Percentiles rank a stretch among this genome's conserved stretches.
Evolutionary conservation across 2,329 filamentous ascomycete genomes (phyloP).

Genomic region (Metarhizium sp.): DNA sequence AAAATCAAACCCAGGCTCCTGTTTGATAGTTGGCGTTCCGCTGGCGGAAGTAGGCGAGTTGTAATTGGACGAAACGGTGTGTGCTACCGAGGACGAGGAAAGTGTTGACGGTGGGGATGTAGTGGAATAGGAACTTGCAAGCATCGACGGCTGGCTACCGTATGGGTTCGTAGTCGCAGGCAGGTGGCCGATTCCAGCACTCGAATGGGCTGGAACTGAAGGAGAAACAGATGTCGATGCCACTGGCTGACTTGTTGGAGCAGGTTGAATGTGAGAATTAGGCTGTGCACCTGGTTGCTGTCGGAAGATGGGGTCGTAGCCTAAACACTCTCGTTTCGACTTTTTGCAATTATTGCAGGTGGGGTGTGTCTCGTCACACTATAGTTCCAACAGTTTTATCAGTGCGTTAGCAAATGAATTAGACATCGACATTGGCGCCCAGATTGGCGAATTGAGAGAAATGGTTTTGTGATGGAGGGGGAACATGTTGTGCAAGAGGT

Average conservation of each 20-base stretch:
- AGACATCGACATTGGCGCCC: not conserved
- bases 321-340: constrained; percentile 76
- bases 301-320: constrained; percentile 84
- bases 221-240: constrained; percentile 21
- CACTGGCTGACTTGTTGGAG: constrained; percentile 21
- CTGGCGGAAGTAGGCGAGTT: constrained; percentile 23
- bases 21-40: constrained; percentile 21
- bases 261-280: constrained; percentile 42
- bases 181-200: constrained; percentile 15
- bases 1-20: constrained; percentile 39
- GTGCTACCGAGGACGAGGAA: constrained; percentile 14
- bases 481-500: not conserved
- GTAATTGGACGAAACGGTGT: constrained; percentile 20
- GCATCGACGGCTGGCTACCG: constrained; percentile 34
- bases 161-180: constrained; percentile 28
- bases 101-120: constrained; percentile 21
- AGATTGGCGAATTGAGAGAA: not conserved
- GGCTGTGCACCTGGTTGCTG: constrained; percentile 64
- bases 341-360: constrained; percentile 86
- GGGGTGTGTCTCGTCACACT: constrained; percentile 96
- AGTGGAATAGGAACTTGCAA: constrained; percentile 31
- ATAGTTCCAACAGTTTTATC: not conserved
- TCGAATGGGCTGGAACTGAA: constrained; percentile 12
- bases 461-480: not conserved
- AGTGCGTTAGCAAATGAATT: constrained; percentile 6